Evolutionary conservation across 305 asterid genomes (phyloP).

Genomic region (Solanum hybrid): DNA sequence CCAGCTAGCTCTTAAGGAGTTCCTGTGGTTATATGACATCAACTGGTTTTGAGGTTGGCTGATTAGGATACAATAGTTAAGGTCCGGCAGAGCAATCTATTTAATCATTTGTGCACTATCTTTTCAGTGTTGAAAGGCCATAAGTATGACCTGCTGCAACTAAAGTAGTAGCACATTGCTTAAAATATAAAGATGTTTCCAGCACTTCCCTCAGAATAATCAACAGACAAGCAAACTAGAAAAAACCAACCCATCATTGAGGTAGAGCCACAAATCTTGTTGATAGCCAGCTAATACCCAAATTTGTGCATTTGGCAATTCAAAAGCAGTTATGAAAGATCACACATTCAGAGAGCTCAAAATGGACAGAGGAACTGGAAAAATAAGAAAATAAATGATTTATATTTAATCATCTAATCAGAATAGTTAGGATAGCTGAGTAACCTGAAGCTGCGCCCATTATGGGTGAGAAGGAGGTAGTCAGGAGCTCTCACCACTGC

Average conservation of each 20-base stretch:
- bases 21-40: neutral
- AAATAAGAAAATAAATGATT: neutral
- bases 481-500: constrained; percentile 81
- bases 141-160: neutral
- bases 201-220: neutral
- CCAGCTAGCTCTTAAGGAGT: neutral
- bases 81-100: neutral
- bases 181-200: neutral
- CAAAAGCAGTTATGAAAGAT: neutral
- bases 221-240: neutral
- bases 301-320: neutral
- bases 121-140: neutral
- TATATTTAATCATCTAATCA: neutral
- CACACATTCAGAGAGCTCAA: neutral
- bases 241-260: neutral
- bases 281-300: neutral
- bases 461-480: constrained; percentile 83
- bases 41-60: neutral
- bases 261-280: neutral
- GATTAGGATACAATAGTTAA: neutral
- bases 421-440: constrained; percentile 11
- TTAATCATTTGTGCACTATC: neutral
- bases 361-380: neutral
- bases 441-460: constrained; percentile 94
- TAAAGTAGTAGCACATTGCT: neutral